Conservation (phyloP, 1,284 basidiomycete genomes). For the Ganoderma lucidum region DNA sequence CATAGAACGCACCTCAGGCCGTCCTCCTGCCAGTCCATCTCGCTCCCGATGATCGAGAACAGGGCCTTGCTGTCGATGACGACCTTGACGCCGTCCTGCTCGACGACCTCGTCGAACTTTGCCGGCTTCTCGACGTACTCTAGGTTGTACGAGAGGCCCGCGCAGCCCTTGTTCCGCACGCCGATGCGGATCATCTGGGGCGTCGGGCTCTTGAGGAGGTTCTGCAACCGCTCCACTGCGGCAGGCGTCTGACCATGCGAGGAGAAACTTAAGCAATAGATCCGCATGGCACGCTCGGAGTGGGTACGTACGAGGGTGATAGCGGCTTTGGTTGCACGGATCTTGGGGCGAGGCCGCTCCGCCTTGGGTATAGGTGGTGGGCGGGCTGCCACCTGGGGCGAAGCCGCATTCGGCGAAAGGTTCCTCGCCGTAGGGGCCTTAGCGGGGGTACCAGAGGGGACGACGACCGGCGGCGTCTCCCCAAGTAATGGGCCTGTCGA, state of each 20-base stretch:
- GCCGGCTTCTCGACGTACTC: constrained; percentile 94
- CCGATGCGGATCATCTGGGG: constrained; percentile 95
- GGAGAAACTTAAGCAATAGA: neutral
- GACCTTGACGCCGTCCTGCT: constrained; percentile 93
- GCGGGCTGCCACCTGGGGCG: constrained; percentile 74
- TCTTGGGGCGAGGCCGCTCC: constrained; percentile 68
- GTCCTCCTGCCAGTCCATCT: constrained; percentile 99
- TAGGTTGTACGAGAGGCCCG: constrained; percentile 96
- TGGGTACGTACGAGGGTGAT: constrained; percentile 75
- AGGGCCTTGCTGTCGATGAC: constrained; percentile 97
- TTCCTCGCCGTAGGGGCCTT: constrained; percentile 44
- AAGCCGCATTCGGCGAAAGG: constrained; percentile 66
- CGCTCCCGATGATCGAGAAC: constrained; percentile 98
- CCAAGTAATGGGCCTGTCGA: constrained; percentile 43
- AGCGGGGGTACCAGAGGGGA: constrained; percentile 38
- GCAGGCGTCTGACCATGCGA: constrained; percentile 70
- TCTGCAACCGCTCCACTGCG: constrained; percentile 79
- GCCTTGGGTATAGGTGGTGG: constrained; percentile 75
- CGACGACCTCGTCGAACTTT: constrained; percentile 96
- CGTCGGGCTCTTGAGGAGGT: constrained; percentile 77
- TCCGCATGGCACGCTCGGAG: neutral
- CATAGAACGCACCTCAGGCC: constrained; percentile 70
- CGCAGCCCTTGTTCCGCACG: constrained; percentile 98
- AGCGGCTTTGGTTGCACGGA: constrained; percentile 84
- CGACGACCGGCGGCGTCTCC: constrained; percentile 61